Conservation (phyloP, 1,284 basidiomycete species). For the Salmacisia buchloeana region DNA sequence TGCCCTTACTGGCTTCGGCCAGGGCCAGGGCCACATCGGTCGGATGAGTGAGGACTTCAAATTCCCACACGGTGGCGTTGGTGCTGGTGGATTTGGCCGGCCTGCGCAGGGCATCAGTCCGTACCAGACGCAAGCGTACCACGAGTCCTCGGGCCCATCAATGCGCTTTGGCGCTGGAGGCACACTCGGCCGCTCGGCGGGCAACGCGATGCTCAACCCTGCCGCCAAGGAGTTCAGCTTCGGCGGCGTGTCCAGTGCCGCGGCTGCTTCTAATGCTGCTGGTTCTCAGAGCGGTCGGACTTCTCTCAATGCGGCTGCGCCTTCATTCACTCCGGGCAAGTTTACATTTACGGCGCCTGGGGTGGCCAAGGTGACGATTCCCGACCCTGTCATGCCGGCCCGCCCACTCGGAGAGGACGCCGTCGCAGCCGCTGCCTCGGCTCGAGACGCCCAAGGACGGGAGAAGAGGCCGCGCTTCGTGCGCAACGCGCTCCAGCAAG, state of each 20-base stretch:
- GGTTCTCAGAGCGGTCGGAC: not conserved
- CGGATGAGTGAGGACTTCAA: conserved; percentile 30
- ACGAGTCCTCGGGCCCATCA: not conserved
- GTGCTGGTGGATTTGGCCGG: not conserved
- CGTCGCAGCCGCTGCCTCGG: not conserved
- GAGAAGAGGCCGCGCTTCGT: conserved; percentile 32
- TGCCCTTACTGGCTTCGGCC: not conserved
- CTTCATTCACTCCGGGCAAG: conserved; percentile 31
- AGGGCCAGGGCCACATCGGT: not conserved
- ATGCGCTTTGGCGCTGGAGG: not conserved
- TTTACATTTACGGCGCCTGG: conserved; percentile 38
- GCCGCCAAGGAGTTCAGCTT: conserved; percentile 33
- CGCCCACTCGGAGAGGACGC: not conserved
- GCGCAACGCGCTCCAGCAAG: conserved; percentile 15
- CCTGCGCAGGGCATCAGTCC: not conserved
- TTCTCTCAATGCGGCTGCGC: conserved; percentile 34
- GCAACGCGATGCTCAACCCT: conserved; percentile 27
- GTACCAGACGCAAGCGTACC: conserved; percentile 5
- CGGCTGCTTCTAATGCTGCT: not conserved
- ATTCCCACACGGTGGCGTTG: conserved; percentile 16
- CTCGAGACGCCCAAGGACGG: conserved; percentile 26
- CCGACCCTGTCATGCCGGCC: not conserved
- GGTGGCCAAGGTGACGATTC: conserved; percentile 7
- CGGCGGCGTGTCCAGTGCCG: conserved; percentile 11
- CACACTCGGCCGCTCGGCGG: conserved; percentile 22